These are phyloP conservation scores for Paraphoma sp. DNA, from an alignment of 2,329 filamentous ascomycete species.

Conservation along the genomic window DNA sequence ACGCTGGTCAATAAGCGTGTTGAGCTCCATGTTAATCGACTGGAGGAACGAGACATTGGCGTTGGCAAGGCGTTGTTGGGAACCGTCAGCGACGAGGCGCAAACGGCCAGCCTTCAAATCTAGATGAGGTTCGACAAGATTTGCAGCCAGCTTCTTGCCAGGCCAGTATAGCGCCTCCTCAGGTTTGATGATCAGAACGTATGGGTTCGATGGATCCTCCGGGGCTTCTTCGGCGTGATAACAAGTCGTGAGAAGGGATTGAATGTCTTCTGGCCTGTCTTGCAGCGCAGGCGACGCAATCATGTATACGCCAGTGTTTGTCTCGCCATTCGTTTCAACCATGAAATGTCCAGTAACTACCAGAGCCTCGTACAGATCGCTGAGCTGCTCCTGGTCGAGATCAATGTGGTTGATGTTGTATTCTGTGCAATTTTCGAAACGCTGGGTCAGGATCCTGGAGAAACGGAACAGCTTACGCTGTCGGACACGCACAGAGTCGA, in stretches of 20 bases:
- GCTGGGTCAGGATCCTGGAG: slow-evolving; percentile 85
- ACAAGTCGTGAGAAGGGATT: slow-evolving; percentile 81
- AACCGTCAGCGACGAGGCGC: slow-evolving; percentile 86
- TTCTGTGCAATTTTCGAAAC: slow-evolving; percentile 96
- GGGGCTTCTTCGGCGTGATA: slow-evolving; percentile 72
- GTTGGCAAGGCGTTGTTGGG: slow-evolving; percentile 76
- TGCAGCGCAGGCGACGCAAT: slow-evolving; percentile 83
- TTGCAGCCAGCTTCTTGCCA: slow-evolving; percentile 74
- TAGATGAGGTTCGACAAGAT: slow-evolving; percentile 77
- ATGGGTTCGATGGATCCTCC: slow-evolving; percentile 80
- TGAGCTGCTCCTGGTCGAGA: slow-evolving; percentile 70
- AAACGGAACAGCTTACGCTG: slow-evolving; percentile 97
- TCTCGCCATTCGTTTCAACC: slow-evolving; percentile 73
- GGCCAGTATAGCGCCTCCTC: slow-evolving; percentile 83
- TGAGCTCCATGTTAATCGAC: slow-evolving; percentile 81
- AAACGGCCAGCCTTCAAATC: slow-evolving; percentile 88
- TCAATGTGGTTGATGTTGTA: slow-evolving; percentile 83
- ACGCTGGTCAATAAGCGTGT: slow-evolving; percentile 87
- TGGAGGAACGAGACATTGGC: slow-evolving; percentile 81
- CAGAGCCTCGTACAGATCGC: slow-evolving; percentile 80
- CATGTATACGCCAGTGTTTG: slow-evolving; percentile 75
- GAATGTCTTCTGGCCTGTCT: slow-evolving; percentile 79
- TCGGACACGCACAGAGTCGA: slow-evolving; percentile 94
- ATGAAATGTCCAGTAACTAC: slow-evolving; percentile 86
- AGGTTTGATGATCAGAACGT: slow-evolving; percentile 83